Evolutionary conservation across 2,329 filamentous ascomycete genomes (phyloP).

Genomic region (Penicillium digitatum): DNA sequence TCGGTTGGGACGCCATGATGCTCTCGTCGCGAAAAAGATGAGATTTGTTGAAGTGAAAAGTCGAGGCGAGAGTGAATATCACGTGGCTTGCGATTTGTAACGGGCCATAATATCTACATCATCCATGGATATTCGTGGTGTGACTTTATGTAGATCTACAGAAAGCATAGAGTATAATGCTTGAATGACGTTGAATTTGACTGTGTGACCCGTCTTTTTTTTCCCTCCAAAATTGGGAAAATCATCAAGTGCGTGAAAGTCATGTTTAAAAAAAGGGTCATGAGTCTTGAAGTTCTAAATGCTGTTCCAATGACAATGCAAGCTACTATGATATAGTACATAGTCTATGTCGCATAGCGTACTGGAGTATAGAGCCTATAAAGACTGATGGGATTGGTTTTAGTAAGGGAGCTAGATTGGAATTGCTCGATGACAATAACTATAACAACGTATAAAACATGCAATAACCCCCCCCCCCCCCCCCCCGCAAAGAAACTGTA

Average conservation of each 20-base stretch:
- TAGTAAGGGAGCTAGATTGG: neutral
- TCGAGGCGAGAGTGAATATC: slow-evolving; percentile 15
- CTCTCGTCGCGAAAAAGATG: slow-evolving; percentile 1
- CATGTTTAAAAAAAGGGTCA: neutral
- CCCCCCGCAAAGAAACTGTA: neutral
- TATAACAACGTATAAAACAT: neutral
- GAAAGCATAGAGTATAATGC: too few species aligned
- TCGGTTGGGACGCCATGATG: slow-evolving; percentile 13
- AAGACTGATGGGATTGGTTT: neutral
- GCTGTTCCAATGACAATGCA: neutral
- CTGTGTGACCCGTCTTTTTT: neutral
- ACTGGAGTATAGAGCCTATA: neutral
- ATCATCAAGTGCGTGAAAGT: neutral
- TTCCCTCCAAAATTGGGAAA: too few species aligned
- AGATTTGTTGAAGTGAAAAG: slow-evolving; percentile 1
- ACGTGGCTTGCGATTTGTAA: slow-evolving; percentile 12
- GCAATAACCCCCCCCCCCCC: too few species aligned
- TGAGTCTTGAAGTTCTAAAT: neutral
- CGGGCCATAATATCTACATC: neutral
- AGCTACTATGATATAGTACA: neutral
- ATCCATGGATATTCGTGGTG: neutral
- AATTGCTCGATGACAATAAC: too few species aligned
- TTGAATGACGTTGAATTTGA: neutral
- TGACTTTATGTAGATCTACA: neutral
- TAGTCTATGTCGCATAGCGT: neutral